These are phyloP conservation scores for Entomortierella parvispora DNA, from an alignment of 192 early-diverging fungal genomes.

Conservation along the genomic window DNA sequence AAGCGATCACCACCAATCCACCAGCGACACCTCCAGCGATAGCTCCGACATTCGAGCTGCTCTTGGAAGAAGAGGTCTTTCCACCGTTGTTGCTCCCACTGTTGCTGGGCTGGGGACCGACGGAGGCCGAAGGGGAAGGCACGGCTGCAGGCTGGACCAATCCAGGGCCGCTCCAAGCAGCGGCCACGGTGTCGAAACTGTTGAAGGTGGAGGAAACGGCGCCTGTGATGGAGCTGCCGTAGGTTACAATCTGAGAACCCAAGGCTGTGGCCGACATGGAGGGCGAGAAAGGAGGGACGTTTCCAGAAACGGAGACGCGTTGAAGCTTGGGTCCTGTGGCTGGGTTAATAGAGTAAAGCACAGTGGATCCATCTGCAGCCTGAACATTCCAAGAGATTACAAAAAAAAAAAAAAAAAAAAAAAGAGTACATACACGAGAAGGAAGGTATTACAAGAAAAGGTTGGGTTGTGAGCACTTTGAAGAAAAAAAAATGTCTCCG, in stretches of 20 bases:
- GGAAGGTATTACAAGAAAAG: too few relatives aligned
- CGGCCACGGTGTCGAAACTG: slow-evolving; percentile 21
- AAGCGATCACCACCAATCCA: slow-evolving; percentile 28
- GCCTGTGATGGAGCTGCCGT: slow-evolving; percentile 10
- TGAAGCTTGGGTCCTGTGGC: slow-evolving; percentile 1
- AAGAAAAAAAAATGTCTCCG: background rate
- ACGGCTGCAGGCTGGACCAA: slow-evolving; percentile 13
- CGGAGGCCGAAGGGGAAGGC: background rate
- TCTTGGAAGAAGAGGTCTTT: too few relatives aligned
- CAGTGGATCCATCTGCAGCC: slow-evolving; percentile 26
- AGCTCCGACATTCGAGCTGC: slow-evolving; percentile 18
- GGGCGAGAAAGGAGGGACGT: slow-evolving; percentile 27
- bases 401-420: background rate
- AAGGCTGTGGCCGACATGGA: slow-evolving; percentile 12
- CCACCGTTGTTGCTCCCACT: background rate
- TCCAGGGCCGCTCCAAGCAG: slow-evolving; percentile 31
- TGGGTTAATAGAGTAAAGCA: slow-evolving; percentile 24
- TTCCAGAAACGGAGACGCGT: slow-evolving; percentile 18
- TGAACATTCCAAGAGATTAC: background rate
- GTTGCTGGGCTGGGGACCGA: background rate
- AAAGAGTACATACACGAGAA: background rate
- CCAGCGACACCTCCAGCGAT: slow-evolving; percentile 45
- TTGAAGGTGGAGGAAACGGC: slow-evolving; percentile 12
- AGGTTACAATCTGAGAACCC: slow-evolving; percentile 19
- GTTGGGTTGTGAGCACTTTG: too few relatives aligned